phyloP scores from a whole-genome alignment of 2,329 filamentous ascomycete species.

The Sarocladium oryzae region DNA sequence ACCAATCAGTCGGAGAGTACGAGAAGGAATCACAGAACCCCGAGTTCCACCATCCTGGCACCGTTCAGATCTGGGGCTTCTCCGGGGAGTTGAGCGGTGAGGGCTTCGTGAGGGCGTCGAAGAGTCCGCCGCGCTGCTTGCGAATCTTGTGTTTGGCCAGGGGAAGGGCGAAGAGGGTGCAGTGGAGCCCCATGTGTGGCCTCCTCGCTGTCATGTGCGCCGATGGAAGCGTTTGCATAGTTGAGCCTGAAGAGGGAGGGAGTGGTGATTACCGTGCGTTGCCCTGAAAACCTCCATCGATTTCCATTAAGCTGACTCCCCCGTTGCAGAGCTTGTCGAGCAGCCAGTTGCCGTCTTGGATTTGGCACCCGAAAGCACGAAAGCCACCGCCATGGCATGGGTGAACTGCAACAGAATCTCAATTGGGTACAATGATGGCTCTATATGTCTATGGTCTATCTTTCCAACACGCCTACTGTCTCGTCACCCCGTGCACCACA shows the following conservation, averaged over 20 bases:
- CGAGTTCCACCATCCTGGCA: slow-evolving; percentile 35
- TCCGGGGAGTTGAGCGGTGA: slow-evolving; percentile 21
- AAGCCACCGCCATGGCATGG: slow-evolving; percentile 49
- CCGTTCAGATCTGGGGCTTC: slow-evolving; percentile 48
- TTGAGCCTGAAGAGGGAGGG: slow-evolving; percentile 31
- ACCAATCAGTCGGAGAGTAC: slow-evolving; percentile 38
- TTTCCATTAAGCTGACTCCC: slow-evolving; percentile 17
- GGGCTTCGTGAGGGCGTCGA: slow-evolving; percentile 28
- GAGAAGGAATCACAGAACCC: slow-evolving; percentile 29
- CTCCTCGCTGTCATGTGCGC: slow-evolving; percentile 43
- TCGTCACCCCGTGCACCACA: slow-evolving; percentile 47
- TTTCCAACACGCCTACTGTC: slow-evolving; percentile 41
- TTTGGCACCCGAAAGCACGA: slow-evolving; percentile 38
- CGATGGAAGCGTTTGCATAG: slow-evolving; percentile 44
- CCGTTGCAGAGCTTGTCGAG: slow-evolving; percentile 35
- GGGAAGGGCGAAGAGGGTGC: slow-evolving; percentile 43
- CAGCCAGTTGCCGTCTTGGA: slow-evolving; percentile 37
- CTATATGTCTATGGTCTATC: slow-evolving; percentile 50
- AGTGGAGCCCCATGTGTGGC: slow-evolving; percentile 46
- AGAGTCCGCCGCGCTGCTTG: slow-evolving; percentile 29
- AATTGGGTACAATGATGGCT: slow-evolving; percentile 50
- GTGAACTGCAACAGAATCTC: slow-evolving; percentile 47
- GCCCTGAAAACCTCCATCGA: too few relatives aligned
- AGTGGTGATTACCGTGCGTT: slow-evolving; percentile 35
- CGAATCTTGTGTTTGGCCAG: slow-evolving; percentile 42